phyloP scores from a whole-genome alignment of 805 yeast species.

The Wickerhamiella domercqiae region DNA sequence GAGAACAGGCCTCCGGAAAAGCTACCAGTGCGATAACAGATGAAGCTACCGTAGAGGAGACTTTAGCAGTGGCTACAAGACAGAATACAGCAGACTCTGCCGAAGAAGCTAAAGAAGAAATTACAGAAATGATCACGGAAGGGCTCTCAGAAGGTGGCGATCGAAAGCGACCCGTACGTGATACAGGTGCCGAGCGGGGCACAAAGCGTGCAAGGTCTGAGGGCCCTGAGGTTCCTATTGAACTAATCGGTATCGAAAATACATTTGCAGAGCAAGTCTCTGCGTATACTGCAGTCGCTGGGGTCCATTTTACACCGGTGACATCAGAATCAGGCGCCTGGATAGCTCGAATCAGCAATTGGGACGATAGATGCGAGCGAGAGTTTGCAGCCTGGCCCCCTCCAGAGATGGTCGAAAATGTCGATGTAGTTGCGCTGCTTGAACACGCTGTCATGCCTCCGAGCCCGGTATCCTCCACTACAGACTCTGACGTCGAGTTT shows the following conservation, averaged over 20 bases:
- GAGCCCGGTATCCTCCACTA: no score
- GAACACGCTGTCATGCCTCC: constrained; percentile 1
- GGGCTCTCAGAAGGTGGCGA: background rate
- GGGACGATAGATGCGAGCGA: background rate
- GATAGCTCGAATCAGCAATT: background rate
- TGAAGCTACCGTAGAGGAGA: no score
- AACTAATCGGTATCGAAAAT: background rate
- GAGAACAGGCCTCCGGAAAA: constrained; percentile 1
- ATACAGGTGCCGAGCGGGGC: background rate
- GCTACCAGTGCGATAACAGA: no score
- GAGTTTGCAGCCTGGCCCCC: no score
- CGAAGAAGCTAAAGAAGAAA: no score
- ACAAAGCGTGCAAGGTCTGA: background rate
- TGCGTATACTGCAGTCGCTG: background rate
- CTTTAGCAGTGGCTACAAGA: no score
- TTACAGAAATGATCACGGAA: no score
- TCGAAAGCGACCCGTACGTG: background rate
- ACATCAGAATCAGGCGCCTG: background rate
- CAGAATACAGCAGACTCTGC: no score
- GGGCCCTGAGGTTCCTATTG: background rate
- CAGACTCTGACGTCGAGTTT: no score
- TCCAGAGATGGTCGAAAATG: no score
- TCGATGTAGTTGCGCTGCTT: background rate
- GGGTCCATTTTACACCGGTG: background rate
- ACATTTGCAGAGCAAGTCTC: background rate